A percentile compares a stretch with the other conserved stretches of the same genome.
Conservation (phyloP, 202 grass and related monocot genomes). For the Brachypodium distachyon region DNA sequence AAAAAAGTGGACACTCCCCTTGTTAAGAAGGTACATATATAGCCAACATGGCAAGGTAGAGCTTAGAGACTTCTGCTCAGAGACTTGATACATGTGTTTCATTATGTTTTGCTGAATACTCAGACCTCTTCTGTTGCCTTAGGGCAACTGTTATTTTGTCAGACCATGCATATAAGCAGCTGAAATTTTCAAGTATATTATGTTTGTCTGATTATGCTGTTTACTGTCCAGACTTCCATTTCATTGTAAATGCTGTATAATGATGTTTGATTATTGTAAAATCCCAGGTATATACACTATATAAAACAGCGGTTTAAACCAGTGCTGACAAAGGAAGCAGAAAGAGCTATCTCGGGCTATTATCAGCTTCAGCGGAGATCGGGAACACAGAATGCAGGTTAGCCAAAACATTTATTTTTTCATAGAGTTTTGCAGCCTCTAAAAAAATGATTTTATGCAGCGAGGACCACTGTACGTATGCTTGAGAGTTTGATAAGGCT, state of each 20-base stretch:
- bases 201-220: not conserved
- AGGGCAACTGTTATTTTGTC: not conserved
- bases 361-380: conserved; percentile 86
- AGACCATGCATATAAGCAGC: not conserved
- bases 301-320: conserved; percentile 75
- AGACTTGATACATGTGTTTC: not conserved
- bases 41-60: not conserved
- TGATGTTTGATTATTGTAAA: not conserved
- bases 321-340: conserved; percentile 71
- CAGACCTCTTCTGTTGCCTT: not conserved
- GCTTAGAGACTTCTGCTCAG: not conserved
- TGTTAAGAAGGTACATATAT: conserved; percentile 59
- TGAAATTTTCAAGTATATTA: not conserved
- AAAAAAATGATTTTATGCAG: conserved; percentile 33
- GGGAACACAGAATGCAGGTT: conserved; percentile 78
- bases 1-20: conserved; percentile 46
- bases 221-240: not conserved
- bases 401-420: not conserved
- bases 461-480: conserved; percentile 90
- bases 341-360: conserved; percentile 73
- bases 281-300: conserved; percentile 80
- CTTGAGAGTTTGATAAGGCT: conserved; percentile 97
- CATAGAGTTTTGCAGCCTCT: conserved; percentile 17
- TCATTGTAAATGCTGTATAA: not conserved
- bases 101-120: not conserved